phyloP scores from a whole-genome alignment of 2,329 filamentous ascomycete genomes.

The Aspergillus ustus region DNA sequence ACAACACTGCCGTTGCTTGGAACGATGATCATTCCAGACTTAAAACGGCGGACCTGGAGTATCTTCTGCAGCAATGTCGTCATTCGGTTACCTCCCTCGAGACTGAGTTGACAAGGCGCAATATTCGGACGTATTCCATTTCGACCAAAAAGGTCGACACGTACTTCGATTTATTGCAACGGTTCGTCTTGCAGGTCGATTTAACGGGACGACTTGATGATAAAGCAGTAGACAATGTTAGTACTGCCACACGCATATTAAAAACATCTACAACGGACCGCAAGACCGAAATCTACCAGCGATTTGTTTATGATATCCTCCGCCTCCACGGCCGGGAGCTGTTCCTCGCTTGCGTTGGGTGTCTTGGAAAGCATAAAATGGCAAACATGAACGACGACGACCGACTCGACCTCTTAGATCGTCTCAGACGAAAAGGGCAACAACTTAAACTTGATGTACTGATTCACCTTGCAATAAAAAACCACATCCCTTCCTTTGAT shows the following conservation, averaged over 20 bases:
- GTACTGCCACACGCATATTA: background rate
- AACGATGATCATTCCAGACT: background rate
- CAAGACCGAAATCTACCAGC: background rate
- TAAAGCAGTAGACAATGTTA: background rate
- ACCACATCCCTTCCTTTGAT: too few species aligned
- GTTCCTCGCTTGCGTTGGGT: background rate
- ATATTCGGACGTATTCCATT: too few species aligned
- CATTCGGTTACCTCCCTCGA: background rate
- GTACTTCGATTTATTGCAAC: too few species aligned
- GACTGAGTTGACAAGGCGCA: background rate
- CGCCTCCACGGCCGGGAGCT: background rate
- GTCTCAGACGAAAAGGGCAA: too few species aligned
- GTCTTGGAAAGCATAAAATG: background rate
- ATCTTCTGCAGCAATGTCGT: background rate
- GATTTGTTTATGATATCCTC: background rate
- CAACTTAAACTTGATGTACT: too few species aligned
- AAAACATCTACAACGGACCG: background rate
- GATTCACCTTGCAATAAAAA: too few species aligned
- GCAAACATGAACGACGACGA: background rate
- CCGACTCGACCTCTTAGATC: background rate
- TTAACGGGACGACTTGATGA: background rate
- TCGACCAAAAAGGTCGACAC: too few species aligned
- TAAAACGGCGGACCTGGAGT: background rate
- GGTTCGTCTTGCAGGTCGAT: background rate
- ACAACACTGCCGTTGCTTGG: background rate